Evolutionary conservation across 73 alveolate species (phyloP), one percentile per base, ranked within the genome.

Genomic region (Halteria grandinella): DNA sequence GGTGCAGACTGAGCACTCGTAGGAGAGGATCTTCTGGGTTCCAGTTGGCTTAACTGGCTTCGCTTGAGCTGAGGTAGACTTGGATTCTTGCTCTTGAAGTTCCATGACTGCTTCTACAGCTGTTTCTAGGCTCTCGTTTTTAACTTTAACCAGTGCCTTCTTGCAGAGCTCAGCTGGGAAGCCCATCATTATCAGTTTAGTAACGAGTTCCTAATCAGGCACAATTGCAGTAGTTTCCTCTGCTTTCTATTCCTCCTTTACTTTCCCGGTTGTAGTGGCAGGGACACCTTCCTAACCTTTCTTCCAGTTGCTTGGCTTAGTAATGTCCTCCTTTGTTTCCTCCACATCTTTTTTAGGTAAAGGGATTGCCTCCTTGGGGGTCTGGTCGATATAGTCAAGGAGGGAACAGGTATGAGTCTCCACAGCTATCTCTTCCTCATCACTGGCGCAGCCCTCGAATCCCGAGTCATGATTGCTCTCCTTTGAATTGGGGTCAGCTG

Each of bases 1-100:
- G 47, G 92, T 83, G 77, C 92, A 83, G 0, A 51, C 43, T 0
- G 62, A 25, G 43, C 92, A 83, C 32, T 44, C 23, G 71, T 82
- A 69, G 69, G 70, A 75, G 43, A 52, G 15, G 50, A 29, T 43
- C 55, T 49, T 49, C 11, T 4, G n/a, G n/a, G n/a, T n/a, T n/a
- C n/a, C n/a, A n/a, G n/a, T 43, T 43, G 11, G 17, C 23, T 23
- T 1, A 4, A 17, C 74, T 4, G 72, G 50, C 27, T 55, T 43
- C 49, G 33, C 18, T 12, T 74, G 36, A 36, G 55, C n/a, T n/a
- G n/a, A n/a, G n/a, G n/a, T 57, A 28, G 27, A 4, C 21, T 25
- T 27, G 6, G 27, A 58, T 71, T 24, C 25, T 40, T 17, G 25
- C 6, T 24, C 8, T 21, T 51, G 29, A 25, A 31, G 17, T 25